Conservation (phyloP, 371 early-diverging fungal genomes). For the Massospora cicadina region DNA sequence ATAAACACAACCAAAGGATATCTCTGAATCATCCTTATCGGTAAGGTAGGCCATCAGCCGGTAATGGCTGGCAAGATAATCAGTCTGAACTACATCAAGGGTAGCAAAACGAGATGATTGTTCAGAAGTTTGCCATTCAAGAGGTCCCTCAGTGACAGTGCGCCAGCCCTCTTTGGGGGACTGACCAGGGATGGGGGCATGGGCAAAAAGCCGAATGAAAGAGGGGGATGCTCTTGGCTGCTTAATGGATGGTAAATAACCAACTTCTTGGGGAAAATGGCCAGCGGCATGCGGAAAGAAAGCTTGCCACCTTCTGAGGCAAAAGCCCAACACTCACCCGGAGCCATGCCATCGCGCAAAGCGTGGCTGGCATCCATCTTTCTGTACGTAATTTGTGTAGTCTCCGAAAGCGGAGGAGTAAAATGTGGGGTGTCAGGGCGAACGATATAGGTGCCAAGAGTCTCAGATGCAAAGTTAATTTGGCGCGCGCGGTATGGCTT, state of each 20-base stretch:
- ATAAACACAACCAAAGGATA: not conserved
- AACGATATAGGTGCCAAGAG: not conserved
- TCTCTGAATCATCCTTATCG: not conserved
- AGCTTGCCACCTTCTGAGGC: not conserved
- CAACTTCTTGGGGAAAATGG: not conserved
- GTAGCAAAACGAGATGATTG: not conserved
- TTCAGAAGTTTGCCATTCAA: not conserved
- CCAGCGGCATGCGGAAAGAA: not conserved
- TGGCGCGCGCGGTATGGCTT: not conserved
- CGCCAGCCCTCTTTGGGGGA: not conserved
- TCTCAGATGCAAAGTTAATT: not conserved
- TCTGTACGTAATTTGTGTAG: not conserved
- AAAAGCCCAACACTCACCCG: not conserved
- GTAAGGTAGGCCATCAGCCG: not conserved
- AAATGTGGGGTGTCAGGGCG: not conserved
- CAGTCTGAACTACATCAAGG: not conserved
- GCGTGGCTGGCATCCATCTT: not conserved
- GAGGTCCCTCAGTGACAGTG: not conserved
- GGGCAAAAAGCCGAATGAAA: not conserved
- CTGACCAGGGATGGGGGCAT: not conserved
- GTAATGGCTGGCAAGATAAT: not conserved
- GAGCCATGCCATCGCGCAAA: not conserved
- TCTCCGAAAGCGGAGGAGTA: not conserved
- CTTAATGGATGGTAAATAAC: not conserved
- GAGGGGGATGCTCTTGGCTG: not conserved